Evolutionary conservation across 1,284 basidiomycete species (phyloP).

Genomic region (Cutaneotrichosporon daszewskae): DNA sequence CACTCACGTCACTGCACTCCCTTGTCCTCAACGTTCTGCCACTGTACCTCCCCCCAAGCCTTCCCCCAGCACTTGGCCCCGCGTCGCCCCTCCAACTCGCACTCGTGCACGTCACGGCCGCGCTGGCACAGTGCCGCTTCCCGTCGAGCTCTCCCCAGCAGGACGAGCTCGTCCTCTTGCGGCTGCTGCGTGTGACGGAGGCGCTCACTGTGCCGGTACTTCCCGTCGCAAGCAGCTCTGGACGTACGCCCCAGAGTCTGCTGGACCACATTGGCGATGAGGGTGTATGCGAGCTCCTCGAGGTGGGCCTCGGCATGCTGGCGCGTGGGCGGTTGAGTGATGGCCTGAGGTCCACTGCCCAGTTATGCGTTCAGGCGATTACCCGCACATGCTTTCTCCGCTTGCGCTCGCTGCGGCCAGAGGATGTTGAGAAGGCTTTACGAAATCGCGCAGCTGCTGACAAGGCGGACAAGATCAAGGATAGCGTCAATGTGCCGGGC

Average conservation of each 20-base stretch:
- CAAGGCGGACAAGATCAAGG: slow-evolving; percentile 21
- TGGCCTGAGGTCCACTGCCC: slow-evolving; percentile 70
- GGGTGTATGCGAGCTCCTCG: slow-evolving; percentile 95
- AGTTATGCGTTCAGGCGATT: slow-evolving; percentile 84
- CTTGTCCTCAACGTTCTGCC: slow-evolving; percentile 72
- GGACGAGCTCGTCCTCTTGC: slow-evolving; percentile 90
- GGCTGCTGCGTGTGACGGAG: slow-evolving; percentile 85
- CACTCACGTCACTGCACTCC: slow-evolving; percentile 78
- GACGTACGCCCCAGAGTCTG: slow-evolving; percentile 30
- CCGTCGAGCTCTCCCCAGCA: slow-evolving; percentile 92
- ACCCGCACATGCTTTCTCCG: slow-evolving; percentile 75
- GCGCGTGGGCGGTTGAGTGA: slow-evolving; percentile 91
- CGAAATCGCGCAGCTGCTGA: slow-evolving; percentile 21
- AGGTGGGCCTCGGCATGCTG: slow-evolving; percentile 93
- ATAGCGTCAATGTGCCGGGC: slow-evolving; percentile 11
- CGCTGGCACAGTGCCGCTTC: slow-evolving; percentile 94
- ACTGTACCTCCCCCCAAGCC: slow-evolving; percentile 45
- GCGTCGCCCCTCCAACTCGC: slow-evolving; percentile 51
- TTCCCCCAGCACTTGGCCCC: slow-evolving; percentile 21
- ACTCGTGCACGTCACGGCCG: slow-evolving; percentile 77
- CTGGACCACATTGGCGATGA: slow-evolving; percentile 69
- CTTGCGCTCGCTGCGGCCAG: slow-evolving; percentile 56
- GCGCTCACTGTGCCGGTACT: slow-evolving; percentile 64
- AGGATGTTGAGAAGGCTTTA: slow-evolving; percentile 37
- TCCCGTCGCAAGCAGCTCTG: slow-evolving; percentile 6